Percentiles rank a stretch among this genome's conserved stretches.
Conservation (phyloP, 2,329 filamentous ascomycete species). For the Paramyrothecium roridum region DNA sequence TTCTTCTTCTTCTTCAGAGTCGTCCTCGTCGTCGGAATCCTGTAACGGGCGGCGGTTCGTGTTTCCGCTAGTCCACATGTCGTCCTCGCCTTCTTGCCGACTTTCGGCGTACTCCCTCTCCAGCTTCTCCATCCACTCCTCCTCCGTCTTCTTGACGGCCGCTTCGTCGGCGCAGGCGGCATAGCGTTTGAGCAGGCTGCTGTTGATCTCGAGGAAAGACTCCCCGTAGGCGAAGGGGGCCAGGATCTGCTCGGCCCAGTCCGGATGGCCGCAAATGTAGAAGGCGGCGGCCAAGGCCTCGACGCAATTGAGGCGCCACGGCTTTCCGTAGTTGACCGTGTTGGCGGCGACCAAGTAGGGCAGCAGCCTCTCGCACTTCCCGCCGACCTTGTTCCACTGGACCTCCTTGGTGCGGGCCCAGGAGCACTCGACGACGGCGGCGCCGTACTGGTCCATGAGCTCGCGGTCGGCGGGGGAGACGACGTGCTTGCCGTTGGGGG, state of each 20-base stretch:
- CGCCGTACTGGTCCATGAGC: constrained; percentile 82
- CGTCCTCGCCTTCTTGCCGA: constrained; percentile 64
- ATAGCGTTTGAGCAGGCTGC: constrained; percentile 76
- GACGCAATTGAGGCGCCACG: constrained; percentile 92
- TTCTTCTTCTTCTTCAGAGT: constrained; percentile 45
- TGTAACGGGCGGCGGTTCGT: constrained; percentile 64
- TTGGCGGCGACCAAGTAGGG: constrained; percentile 97
- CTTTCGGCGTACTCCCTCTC: constrained; percentile 87
- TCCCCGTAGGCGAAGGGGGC: constrained; percentile 84
- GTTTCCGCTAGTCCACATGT: constrained; percentile 91
- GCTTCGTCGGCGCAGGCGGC: constrained; percentile 79
- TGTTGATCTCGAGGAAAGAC: constrained; percentile 89
- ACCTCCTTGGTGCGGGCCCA: constrained; percentile 93
- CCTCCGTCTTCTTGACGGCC: constrained; percentile 78
- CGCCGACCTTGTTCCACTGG: constrained; percentile 86
- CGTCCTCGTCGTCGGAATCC: constrained; percentile 54
- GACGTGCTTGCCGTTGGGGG: constrained; percentile 85
- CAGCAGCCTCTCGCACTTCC: constrained; percentile 84
- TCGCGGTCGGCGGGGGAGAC: constrained; percentile 80
- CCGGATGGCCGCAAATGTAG: constrained; percentile 83
- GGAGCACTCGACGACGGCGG: constrained; percentile 94
- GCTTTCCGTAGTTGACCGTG: constrained; percentile 93
- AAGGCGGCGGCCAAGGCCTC: constrained; percentile 93
- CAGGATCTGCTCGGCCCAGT: constrained; percentile 86
- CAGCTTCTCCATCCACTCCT: constrained; percentile 83